These are phyloP conservation scores for Tulasnella sp. DNA, from an alignment of 768 basidiomycete species.

Conservation along the genomic window DNA sequence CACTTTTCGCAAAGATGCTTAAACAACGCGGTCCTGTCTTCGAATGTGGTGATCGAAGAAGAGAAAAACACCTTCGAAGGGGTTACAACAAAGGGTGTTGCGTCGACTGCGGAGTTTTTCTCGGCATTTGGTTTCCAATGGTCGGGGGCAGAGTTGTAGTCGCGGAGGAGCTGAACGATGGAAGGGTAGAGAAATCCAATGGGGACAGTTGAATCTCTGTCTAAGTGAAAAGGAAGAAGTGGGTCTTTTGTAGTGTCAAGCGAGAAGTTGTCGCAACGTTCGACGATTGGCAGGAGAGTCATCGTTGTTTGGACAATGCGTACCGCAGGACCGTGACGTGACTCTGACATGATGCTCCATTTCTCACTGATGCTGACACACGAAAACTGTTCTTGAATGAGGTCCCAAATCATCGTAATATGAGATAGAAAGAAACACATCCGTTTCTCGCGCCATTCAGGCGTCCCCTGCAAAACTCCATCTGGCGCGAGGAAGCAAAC, in stretches of 20 bases:
- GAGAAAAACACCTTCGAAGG: conserved; percentile 29
- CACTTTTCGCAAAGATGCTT: conserved; percentile 67
- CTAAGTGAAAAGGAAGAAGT: conserved; percentile 56
- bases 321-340: not conserved
- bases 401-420: no score
- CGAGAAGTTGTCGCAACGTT: conserved; percentile 67
- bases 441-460: no score
- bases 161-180: conserved; percentile 31
- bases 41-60: conserved; percentile 23
- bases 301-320: not conserved
- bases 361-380: not conserved
- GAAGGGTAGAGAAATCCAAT: conserved; percentile 43
- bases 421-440: no score
- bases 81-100: conserved; percentile 29
- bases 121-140: conserved; percentile 40
- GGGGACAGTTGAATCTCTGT: conserved; percentile 48
- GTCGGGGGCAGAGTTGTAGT: conserved; percentile 44
- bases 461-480: no score
- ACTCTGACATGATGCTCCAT: not conserved
- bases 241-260: conserved; percentile 37
- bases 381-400: no score
- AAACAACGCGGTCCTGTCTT: conserved; percentile 58
- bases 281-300: conserved; percentile 36
- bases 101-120: conserved; percentile 37
- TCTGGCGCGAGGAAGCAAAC: no score